Evolutionary conservation across 2,329 filamentous ascomycete species (phyloP).

Genomic region (Hymenoscyphus scutula): DNA sequence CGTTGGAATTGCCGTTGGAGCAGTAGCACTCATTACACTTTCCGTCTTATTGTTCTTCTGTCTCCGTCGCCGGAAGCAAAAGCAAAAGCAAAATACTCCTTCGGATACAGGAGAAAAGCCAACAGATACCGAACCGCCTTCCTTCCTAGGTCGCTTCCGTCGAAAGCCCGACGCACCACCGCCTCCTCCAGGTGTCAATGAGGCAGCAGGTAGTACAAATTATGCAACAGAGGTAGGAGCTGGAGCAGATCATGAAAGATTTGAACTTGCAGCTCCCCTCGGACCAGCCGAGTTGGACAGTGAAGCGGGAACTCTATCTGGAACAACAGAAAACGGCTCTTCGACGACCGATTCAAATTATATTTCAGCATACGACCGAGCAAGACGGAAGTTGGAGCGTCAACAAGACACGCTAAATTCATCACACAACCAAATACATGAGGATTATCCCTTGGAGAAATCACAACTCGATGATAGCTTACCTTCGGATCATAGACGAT

Average conservation of each 20-base stretch:
- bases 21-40: conserved; percentile 18
- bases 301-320: conserved; percentile 25
- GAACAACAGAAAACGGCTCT: conserved; percentile 24
- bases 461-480: conserved; percentile 31
- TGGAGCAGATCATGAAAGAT: conserved; percentile 27
- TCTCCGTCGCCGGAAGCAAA: conserved; percentile 19
- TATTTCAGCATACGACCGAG: conserved; percentile 50
- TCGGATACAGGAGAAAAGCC: conserved; percentile 17
- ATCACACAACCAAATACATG: conserved; percentile 37
- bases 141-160: conserved; percentile 46
- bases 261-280: conserved; percentile 30
- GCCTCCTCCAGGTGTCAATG: conserved; percentile 46
- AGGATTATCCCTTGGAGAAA: conserved; percentile 37
- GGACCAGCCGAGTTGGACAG: conserved; percentile 32
- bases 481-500: conserved; percentile 35
- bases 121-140: conserved; percentile 38
- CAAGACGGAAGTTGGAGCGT: conserved; percentile 49
- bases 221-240: conserved; percentile 41
- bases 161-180: conserved; percentile 35
- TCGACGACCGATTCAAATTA: conserved; percentile 37
- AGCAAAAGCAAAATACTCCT: conserved; percentile 26
- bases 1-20: conserved; percentile 29
- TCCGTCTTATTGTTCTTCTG: conserved; percentile 19
- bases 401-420: conserved; percentile 41
- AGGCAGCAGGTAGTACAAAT: conserved; percentile 49